These are phyloP conservation scores for Lasiodiplodia sp. DNA, from an alignment of 2,329 filamentous ascomycete genomes.

Conservation along the genomic window DNA sequence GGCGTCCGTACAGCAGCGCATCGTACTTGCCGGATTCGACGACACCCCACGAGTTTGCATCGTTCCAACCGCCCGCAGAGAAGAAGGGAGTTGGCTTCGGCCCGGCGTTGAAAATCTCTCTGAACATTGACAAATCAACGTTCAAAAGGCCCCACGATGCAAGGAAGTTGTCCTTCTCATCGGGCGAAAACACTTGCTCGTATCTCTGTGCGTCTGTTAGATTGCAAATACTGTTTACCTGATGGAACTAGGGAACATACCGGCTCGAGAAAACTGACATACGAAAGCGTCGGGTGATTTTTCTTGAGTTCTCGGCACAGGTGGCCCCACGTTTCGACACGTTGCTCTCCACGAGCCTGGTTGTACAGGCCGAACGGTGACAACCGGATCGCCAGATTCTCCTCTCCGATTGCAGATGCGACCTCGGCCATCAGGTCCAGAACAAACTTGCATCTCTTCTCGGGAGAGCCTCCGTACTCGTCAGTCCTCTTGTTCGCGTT, in stretches of 20 bases:
- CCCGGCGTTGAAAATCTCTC: slow-evolving; percentile 56
- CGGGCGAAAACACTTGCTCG: slow-evolving; percentile 59
- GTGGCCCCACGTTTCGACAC: slow-evolving; percentile 61
- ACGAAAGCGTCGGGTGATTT: slow-evolving; percentile 54
- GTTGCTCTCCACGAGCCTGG: slow-evolving; percentile 58
- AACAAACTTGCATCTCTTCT: slow-evolving; percentile 63
- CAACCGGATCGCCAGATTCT: slow-evolving; percentile 43
- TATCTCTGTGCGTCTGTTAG: slow-evolving; percentile 43
- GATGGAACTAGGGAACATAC: slow-evolving; percentile 28
- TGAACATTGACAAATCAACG: slow-evolving; percentile 57
- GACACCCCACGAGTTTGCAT: slow-evolving; percentile 59
- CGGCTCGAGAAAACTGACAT: slow-evolving; percentile 65
- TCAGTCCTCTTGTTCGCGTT: slow-evolving; percentile 60
- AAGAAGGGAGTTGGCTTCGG: slow-evolving; percentile 58
- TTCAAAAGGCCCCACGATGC: slow-evolving; percentile 56
- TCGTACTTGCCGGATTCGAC: slow-evolving; percentile 52
- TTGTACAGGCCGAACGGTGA: slow-evolving; percentile 59
- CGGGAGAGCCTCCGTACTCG: slow-evolving; percentile 58
- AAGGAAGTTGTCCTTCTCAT: slow-evolving; percentile 60
- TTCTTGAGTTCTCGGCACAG: slow-evolving; percentile 59
- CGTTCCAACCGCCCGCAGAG: slow-evolving; percentile 62
- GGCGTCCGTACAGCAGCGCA: slow-evolving; percentile 53
- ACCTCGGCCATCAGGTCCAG: slow-evolving; percentile 58
- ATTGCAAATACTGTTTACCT: neutral
- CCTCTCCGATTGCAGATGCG: slow-evolving; percentile 43